Evolutionary conservation across 1,284 basidiomycete genomes (phyloP), one percentile per base, ranked within the genome.

Genomic region (Cryptococcus sp.): DNA sequence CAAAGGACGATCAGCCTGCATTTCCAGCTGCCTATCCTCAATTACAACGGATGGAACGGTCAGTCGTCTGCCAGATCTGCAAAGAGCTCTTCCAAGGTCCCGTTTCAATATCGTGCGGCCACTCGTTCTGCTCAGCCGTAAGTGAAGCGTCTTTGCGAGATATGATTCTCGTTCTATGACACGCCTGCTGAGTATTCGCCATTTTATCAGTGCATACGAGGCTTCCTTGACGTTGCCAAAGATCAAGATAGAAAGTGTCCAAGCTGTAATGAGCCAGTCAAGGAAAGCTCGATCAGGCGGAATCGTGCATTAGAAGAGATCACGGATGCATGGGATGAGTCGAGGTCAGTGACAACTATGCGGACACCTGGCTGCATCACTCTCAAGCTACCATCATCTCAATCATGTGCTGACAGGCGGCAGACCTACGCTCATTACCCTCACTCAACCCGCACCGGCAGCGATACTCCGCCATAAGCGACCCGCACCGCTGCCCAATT

Each of bases 61-160:
- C 70, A 0, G 57, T 75, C 13, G 48, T 69, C 19, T 77, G 75
- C 49, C 65, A 69, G 11, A 76, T 77, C 57, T 77, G 75, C 58
- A 77, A 77, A 58, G 75, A 74, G 52, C 60, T 63, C 10, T 77
- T 69, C 53, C 44, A 41, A 1, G 71, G 61, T 2, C 77, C 77
- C 1, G 77, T 78, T 50, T 67, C 64, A 25, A 73, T 78, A 44
- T 52, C 62, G 5, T 78, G 77, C 54, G 77, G 77, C 16, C 77
- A 78, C 55, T 71, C 69, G 1, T 78, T 78, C 69, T 78, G 77
- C 62, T 78, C 77, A 5, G 61, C 70, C 20, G 77, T 77, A 49
- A 58, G 77, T 65, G 4, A 3, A 13, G 19, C 23, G 17, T 38
- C 41, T 48, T 17, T n/a, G 5, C 29, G 8, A 10, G 4, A 20